Base-by-base conservation (phyloP, 345 rosid genomes). In the Rhodamnia rubescens region DNA sequence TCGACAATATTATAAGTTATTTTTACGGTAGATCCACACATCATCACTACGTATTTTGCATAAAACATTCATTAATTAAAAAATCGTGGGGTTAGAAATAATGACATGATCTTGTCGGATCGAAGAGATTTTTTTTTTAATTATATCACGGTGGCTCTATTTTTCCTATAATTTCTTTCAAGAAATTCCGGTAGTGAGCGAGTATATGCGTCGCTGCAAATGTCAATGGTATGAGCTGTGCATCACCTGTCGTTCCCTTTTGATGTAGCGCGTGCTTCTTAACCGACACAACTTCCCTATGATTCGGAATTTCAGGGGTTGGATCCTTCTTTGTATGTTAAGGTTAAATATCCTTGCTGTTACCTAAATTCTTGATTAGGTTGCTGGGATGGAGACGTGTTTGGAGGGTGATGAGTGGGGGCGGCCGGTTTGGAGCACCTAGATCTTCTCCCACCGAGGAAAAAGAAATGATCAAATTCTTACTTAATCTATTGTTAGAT, bases 151-250 rank as follows among this genome's bases (percentile, higher is more conserved):
- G 11, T 29, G 75, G 44, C 8, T 16, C 78, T 69, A 32, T 32
- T 18, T 69, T 64, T 69, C 16, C 11, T 14, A 61, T 16, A 15
- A 16, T 32, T 15, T 61, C 42, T 61, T 61, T 29, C 42, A 29
- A 14, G 75, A 61, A 61, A 61, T 61, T 32, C 13, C 32, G 11
- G 78, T 16, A 32, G 44, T 18, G 78, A 64, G 44, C 24, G 78
- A 64, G 78, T 16, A 64, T 0, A 64, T 32, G 18, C 32, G 78
- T 29, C 29, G 87, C 50, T 58, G 74, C 56, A 36, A 75, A 78
- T 83, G 85, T 83, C 85, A 81, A 87, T 84, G 81, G 32, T 4
- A 47, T 83, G 83, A 85, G 88, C 86, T 87, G 87, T 85, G 75
- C 83, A 78, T 85, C 83, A 87, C 57, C 87, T 85, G 91, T 54